A percentile compares a stretch with the other conserved stretches of the same genome.
phyloP scores from a whole-genome alignment of 2,329 filamentous ascomycete genomes.

The Akanthomyces muscarius region DNA sequence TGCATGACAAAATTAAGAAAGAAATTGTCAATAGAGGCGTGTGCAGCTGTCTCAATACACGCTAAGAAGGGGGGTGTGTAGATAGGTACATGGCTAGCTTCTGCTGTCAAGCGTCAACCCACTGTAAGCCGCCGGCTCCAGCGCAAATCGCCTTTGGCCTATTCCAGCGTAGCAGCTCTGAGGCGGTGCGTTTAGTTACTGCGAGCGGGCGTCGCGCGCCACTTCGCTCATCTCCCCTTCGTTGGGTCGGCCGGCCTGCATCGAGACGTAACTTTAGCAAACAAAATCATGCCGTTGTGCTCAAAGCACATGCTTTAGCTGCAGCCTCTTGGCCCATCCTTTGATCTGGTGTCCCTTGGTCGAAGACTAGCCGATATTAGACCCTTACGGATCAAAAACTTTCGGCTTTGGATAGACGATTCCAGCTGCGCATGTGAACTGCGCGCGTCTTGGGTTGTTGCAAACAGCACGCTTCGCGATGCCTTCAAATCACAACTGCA shows the following conservation, averaged over 20 bases:
- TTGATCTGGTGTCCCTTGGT: not conserved
- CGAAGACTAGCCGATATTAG: not conserved
- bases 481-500: slow-evolving; percentile 11
- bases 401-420: not conserved
- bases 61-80: not conserved
- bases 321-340: not conserved
- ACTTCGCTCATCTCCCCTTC: not conserved
- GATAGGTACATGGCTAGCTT: not conserved
- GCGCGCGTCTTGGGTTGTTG: not conserved
- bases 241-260: not conserved
- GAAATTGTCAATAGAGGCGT: not conserved
- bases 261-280: not conserved
- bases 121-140: not conserved
- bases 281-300: not conserved
- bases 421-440: not conserved
- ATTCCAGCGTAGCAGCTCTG: not conserved
- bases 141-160: not conserved
- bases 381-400: not conserved
- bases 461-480: not conserved
- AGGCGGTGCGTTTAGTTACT: not conserved
- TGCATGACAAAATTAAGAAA: not conserved
- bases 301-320: not conserved
- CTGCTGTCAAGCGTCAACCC: not conserved
- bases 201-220: too few relatives aligned
- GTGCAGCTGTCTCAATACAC: not conserved